Percentiles rank a stretch among this genome's conserved stretches.
Conservation (phyloP, 179 eudicot genomes). For the Beta corolliflora region DNA sequence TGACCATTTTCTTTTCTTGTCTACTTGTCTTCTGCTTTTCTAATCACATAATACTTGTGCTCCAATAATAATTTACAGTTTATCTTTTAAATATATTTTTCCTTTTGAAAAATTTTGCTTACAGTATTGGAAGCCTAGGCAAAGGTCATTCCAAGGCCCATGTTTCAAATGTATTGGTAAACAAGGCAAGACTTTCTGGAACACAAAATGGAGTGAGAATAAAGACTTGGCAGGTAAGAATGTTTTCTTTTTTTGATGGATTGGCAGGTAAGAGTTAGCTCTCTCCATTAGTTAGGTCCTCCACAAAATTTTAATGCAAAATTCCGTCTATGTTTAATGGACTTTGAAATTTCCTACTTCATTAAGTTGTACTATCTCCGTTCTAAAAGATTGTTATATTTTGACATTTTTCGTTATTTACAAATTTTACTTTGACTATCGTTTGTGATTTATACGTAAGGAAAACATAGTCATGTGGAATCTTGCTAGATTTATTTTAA, state of each 20-base stretch:
- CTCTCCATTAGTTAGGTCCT: background rate
- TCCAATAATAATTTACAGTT: background rate
- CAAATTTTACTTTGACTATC: too few relatives aligned
- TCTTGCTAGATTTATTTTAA: too few relatives aligned
- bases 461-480: too few relatives aligned
- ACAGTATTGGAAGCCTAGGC: conserved; percentile 69
- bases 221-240: conserved; percentile 60
- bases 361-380: too few relatives aligned
- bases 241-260: conserved; percentile 29
- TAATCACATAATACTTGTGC: background rate
- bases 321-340: background rate
- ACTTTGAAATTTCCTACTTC: background rate
- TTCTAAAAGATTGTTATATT: too few relatives aligned
- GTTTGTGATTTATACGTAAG: too few relatives aligned
- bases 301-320: background rate
- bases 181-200: conserved; percentile 36
- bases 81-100: background rate
- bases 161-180: conserved; percentile 52
- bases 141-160: conserved; percentile 29
- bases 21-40: background rate
- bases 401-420: too few relatives aligned
- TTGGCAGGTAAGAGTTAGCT: conserved; percentile 51
- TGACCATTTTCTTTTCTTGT: background rate
- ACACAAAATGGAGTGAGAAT: conserved; percentile 59
- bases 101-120: background rate